These are phyloP conservation scores for Rhizopogon vulgaris DNA, from an alignment of 768 basidiomycete genomes.

Conservation along the genomic window DNA sequence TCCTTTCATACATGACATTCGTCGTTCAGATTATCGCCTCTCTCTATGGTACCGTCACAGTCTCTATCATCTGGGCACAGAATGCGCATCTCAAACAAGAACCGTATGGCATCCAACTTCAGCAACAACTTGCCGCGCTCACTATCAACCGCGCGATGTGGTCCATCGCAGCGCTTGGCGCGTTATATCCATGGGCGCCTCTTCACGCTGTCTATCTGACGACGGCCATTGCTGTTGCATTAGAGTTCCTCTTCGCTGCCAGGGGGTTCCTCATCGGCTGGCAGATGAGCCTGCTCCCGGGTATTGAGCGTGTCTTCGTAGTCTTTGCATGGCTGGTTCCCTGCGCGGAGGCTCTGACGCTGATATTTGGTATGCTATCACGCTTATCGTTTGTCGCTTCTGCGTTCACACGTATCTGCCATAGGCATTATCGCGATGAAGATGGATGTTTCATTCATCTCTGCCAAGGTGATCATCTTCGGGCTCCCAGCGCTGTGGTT, in stretches of 20 bases:
- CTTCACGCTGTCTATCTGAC: constrained; percentile 1
- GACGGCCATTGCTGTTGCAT: not conserved
- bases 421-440: not conserved
- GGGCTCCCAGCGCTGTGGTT: constrained; percentile 1
- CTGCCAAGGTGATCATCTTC: not conserved
- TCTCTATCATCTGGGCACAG: not conserved
- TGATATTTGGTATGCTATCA: not conserved
- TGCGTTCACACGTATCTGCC: not conserved
- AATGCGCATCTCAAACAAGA: not conserved
- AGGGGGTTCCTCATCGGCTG: not conserved
- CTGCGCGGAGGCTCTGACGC: not conserved
- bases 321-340: not conserved
- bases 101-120: not conserved
- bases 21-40: not conserved
- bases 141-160: constrained; percentile 1
- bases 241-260: not conserved
- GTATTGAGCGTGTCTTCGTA: not conserved
- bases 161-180: not conserved
- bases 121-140: constrained; percentile 1
- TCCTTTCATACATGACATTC: not conserved
- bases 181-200: not conserved
- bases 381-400: not conserved
- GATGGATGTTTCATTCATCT: constrained; percentile 1
- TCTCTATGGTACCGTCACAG: constrained; percentile 1
- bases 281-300: not conserved